These are phyloP conservation scores for Pseudopediastrum boryanum DNA, from an alignment of 139 green algal species.

Conservation along the genomic window DNA sequence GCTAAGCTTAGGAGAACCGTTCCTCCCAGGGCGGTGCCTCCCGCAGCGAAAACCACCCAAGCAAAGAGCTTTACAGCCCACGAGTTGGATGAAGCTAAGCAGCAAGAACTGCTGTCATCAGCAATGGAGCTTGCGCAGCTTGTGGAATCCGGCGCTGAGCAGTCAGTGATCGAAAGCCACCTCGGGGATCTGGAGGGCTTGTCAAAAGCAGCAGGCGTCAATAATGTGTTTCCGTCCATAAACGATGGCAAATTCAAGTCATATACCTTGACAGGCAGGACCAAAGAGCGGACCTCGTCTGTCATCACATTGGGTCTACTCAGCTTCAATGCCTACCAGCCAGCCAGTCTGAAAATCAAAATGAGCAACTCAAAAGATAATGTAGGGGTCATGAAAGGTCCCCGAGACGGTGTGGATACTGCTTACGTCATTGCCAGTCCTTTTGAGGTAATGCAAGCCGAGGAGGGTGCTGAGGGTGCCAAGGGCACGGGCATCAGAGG, in stretches of 20 bases:
- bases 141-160: not conserved
- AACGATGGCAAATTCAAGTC: slow-evolving; percentile 30
- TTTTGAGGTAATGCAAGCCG: slow-evolving; percentile 28
- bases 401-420: not conserved
- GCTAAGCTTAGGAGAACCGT: too few relatives aligned
- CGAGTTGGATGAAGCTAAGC: too few relatives aligned
- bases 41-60: too few relatives aligned
- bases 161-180: not conserved
- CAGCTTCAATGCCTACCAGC: slow-evolving; percentile 36
- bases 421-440: slow-evolving; percentile 21
- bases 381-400: slow-evolving; percentile 26
- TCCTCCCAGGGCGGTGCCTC: too few relatives aligned
- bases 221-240: slow-evolving; percentile 4
- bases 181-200: not conserved
- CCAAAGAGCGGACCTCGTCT: slow-evolving; percentile 22
- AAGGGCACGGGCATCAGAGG: slow-evolving; percentile 10
- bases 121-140: not conserved
- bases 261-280: slow-evolving; percentile 25
- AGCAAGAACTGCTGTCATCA: slow-evolving; percentile 13
- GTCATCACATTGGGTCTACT: slow-evolving; percentile 27
- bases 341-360: slow-evolving; percentile 17
- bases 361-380: not conserved
- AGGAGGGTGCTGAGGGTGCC: not conserved
- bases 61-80: too few relatives aligned
- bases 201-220: slow-evolving; percentile 17